A percentile compares a stretch with the other conserved stretches of the same genome.
These are phyloP conservation scores for Rubroshorea leprosula DNA, from an alignment of 345 rosid genomes.

Conservation along the genomic window DNA sequence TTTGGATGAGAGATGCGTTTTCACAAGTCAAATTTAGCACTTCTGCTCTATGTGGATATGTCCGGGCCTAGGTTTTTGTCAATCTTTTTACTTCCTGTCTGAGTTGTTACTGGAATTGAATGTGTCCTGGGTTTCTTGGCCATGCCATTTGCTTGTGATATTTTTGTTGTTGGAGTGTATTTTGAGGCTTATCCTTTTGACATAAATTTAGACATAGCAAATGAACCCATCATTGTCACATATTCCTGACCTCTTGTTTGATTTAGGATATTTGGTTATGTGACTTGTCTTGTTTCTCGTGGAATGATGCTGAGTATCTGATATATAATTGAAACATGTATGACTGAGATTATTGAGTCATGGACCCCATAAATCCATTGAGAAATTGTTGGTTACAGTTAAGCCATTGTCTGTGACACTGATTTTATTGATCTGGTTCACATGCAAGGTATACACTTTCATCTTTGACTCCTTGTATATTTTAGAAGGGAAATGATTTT, in stretches of 20 bases:
- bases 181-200: background rate
- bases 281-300: background rate
- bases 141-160: too few relatives aligned
- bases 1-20: slow-evolving; percentile 41
- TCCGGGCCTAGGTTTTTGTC: background rate
- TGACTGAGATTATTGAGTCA: background rate
- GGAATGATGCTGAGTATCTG: background rate
- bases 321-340: too few relatives aligned
- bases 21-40: slow-evolving; percentile 45
- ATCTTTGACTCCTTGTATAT: too few relatives aligned
- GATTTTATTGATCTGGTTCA: too few relatives aligned
- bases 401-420: background rate
- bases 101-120: background rate
- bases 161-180: background rate
- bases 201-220: background rate
- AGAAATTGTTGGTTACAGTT: background rate
- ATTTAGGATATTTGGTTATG: background rate
- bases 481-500: too few relatives aligned
- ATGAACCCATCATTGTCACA: background rate
- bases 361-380: background rate
- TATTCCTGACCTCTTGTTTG: background rate
- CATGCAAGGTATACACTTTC: too few relatives aligned
- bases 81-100: background rate
- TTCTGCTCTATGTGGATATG: slow-evolving; percentile 45
- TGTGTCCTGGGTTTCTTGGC: too few relatives aligned